Percentiles rank a stretch among this genome's conserved stretches.
Conservation (phyloP, 1,284 basidiomycete genomes). For the Anthracocystis setariae region DNA sequence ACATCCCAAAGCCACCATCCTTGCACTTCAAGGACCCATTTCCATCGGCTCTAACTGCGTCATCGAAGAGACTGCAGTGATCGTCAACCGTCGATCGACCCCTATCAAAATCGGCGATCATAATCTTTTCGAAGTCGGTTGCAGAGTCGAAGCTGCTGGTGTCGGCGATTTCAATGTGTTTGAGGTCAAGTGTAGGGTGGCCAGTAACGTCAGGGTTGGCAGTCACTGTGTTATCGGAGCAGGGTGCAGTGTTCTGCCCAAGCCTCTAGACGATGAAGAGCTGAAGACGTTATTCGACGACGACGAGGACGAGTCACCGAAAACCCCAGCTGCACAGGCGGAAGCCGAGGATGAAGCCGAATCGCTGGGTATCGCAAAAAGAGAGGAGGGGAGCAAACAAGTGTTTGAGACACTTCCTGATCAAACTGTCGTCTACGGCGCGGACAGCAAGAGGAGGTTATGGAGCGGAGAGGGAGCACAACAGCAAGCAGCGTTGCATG, state of each 20-base stretch:
- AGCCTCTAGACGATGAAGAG: constrained; percentile 20
- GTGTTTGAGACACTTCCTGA: constrained; percentile 76
- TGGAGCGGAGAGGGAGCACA: constrained; percentile 88
- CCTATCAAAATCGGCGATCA: constrained; percentile 89
- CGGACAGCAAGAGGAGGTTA: constrained; percentile 75
- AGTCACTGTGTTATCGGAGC: constrained; percentile 84
- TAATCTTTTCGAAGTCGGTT: constrained; percentile 92
- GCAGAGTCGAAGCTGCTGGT: constrained; percentile 84
- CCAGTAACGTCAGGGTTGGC: constrained; percentile 79
- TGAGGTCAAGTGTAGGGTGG: constrained; percentile 80
- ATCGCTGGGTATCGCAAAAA: neutral
- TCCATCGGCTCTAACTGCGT: constrained; percentile 87
- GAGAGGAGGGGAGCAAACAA: neutral
- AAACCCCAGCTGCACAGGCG: neutral
- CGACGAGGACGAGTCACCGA: constrained; percentile 4
- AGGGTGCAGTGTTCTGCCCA: constrained; percentile 70
- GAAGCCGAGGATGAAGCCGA: neutral
- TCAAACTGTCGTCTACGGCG: constrained; percentile 85
- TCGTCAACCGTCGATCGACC: constrained; percentile 76
- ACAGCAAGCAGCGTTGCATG: constrained; percentile 82
- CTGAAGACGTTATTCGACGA: constrained; percentile 22
- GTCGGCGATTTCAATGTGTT: constrained; percentile 87
- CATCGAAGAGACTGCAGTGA: constrained; percentile 86
- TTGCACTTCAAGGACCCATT: constrained; percentile 86
- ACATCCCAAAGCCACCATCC: constrained; percentile 91